phyloP scores from a whole-genome alignment of 768 basidiomycete species.

The Suillus americanus region DNA sequence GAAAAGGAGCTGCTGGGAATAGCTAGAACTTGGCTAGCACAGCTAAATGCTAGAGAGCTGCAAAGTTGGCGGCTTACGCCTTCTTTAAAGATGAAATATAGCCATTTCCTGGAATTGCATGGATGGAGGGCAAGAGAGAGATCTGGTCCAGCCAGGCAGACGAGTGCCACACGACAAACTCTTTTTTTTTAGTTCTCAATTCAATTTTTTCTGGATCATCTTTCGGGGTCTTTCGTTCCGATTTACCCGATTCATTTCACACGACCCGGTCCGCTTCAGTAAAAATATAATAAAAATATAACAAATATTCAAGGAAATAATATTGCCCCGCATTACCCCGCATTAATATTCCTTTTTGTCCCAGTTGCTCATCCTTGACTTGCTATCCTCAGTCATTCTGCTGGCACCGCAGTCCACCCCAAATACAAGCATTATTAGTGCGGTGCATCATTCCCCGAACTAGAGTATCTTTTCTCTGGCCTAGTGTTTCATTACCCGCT shows the following conservation, averaged over 20 bases:
- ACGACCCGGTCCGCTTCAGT: background rate
- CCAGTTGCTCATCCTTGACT: background rate
- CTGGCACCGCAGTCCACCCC: background rate
- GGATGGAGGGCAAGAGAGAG: slow-evolving; percentile 1
- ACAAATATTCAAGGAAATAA: background rate
- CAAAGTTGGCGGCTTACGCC: background rate
- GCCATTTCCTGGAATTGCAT: background rate
- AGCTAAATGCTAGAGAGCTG: background rate
- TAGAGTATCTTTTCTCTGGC: background rate
- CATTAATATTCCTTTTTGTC: background rate
- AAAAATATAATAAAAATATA: background rate
- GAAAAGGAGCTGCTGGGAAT: background rate
- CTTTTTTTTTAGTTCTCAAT: background rate
- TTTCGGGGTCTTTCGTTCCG: slow-evolving; percentile 3
- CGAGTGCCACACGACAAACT: background rate
- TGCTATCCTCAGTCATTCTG: background rate
- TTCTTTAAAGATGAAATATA: background rate
- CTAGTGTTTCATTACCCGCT: background rate
- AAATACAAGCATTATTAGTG: background rate
- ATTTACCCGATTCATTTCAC: background rate
- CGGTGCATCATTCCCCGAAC: background rate
- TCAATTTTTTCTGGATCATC: background rate
- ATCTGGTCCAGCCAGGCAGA: slow-evolving; percentile 2
- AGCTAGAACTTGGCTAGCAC: background rate
- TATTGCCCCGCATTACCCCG: slow-evolving; percentile 4